phyloP scores from a whole-genome alignment of 768 basidiomycete species.

The Coprinellus micaceus region DNA sequence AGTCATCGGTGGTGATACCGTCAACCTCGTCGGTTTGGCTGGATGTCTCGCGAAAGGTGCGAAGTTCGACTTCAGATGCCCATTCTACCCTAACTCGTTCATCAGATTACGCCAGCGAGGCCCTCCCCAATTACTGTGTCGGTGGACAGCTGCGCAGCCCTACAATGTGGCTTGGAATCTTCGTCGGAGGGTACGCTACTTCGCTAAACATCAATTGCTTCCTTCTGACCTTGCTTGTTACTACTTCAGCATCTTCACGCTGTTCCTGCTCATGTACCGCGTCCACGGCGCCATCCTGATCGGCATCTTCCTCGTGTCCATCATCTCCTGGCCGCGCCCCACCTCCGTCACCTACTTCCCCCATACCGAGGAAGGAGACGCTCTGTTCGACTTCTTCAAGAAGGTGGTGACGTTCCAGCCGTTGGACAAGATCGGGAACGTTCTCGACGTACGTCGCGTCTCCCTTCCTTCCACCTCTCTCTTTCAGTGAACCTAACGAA shows the following conservation, averaged over 20 bases:
- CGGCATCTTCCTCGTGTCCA: slow-evolving; percentile 79
- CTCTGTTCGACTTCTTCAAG: slow-evolving; percentile 80
- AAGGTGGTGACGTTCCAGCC: slow-evolving; percentile 75
- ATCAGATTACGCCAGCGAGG: slow-evolving; percentile 40
- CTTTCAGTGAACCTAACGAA: too few species aligned
- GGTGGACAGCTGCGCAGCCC: slow-evolving; percentile 65
- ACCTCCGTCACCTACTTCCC: slow-evolving; percentile 83
- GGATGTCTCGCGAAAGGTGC: slow-evolving; percentile 45
- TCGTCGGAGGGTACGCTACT: slow-evolving; percentile 65
- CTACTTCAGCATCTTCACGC: slow-evolving; percentile 57
- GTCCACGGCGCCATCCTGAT: slow-evolving; percentile 79
- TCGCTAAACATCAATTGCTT: background rate
- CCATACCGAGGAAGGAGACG: slow-evolving; percentile 61
- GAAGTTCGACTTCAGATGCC: background rate
- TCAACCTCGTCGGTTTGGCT: slow-evolving; percentile 71
- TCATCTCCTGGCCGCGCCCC: slow-evolving; percentile 85
- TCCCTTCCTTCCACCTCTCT: too few species aligned
- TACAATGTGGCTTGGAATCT: slow-evolving; percentile 86
- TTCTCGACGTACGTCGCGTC: slow-evolving; percentile 59
- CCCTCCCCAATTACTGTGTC: slow-evolving; percentile 58
- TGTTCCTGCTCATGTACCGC: slow-evolving; percentile 80
- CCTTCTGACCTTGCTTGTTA: too few species aligned
- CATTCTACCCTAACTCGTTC: background rate
- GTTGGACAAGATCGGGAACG: slow-evolving; percentile 59
- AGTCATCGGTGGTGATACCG: slow-evolving; percentile 70